Percentiles rank a stretch among this genome's conserved stretches.
phyloP scores from a whole-genome alignment of 768 basidiomycete species.

The Leccinum subgranulosum region DNA sequence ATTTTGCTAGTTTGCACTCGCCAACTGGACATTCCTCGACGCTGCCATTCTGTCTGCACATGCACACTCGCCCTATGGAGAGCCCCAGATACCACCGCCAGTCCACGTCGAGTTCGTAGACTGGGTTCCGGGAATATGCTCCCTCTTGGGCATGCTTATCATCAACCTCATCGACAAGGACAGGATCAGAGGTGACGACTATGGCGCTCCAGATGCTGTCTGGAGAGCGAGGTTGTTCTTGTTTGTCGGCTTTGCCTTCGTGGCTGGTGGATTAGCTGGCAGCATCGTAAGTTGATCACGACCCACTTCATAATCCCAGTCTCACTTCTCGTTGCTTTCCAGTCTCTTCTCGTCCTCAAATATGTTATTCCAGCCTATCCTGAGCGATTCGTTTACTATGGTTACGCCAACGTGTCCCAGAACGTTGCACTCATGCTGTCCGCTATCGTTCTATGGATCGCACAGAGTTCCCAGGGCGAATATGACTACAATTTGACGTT shows the following conservation, averaged over 20 bases:
- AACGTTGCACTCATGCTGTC: conserved; percentile 84
- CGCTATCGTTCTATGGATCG: conserved; percentile 86
- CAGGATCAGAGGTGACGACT: conserved; percentile 75
- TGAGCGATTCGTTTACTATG: conserved; percentile 83
- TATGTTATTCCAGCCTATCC: conserved; percentile 74
- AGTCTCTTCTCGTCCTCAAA: conserved; percentile 90
- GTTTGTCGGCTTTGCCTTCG: conserved; percentile 93
- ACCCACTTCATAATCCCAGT: not conserved
- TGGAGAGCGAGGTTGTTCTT: conserved; percentile 89
- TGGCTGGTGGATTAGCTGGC: conserved; percentile 98
- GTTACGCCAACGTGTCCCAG: conserved; percentile 94
- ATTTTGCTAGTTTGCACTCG: conserved; percentile 75
- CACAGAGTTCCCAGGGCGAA: conserved; percentile 80
- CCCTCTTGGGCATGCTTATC: conserved; percentile 87
- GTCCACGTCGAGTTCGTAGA: conserved; percentile 90
- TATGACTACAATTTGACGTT: conserved; percentile 92
- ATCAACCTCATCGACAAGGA: conserved; percentile 96
- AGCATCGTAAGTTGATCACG: conserved; percentile 69
- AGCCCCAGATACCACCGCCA: conserved; percentile 64
- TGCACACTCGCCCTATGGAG: conserved; percentile 69
- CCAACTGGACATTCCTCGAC: conserved; percentile 94
- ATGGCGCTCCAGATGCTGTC: conserved; percentile 79
- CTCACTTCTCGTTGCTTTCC: not conserved
- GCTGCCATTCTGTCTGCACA: conserved; percentile 89
- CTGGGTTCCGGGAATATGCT: conserved; percentile 97